phyloP scores from a whole-genome alignment of 129 eudicot species.

The Smallanthus sonchifolius region DNA sequence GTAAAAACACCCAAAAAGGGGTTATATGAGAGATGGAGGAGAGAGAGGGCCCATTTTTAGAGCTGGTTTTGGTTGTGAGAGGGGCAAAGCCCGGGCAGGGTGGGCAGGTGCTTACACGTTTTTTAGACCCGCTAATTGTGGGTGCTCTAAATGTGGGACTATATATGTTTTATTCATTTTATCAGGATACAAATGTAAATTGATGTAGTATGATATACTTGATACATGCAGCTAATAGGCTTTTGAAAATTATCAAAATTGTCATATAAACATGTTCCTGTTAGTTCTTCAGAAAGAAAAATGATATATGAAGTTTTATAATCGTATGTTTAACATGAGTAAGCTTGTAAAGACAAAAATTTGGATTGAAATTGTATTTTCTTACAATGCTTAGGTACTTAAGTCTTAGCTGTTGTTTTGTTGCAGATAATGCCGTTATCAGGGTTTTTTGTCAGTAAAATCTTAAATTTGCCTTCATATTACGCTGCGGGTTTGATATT shows the following conservation, averaged over 20 bases:
- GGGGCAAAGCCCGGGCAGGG: too few relatives aligned
- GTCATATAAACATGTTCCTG: not conserved
- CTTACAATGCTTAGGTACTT: not conserved
- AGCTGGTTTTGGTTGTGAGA: too few relatives aligned
- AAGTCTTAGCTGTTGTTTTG: not conserved
- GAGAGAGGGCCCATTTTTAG: too few relatives aligned
- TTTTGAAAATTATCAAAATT: not conserved
- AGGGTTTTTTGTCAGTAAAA: constrained; percentile 62
- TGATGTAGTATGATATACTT: not conserved
- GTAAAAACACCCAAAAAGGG: too few relatives aligned
- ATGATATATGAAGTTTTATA: not conserved
- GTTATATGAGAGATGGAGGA: too few relatives aligned
- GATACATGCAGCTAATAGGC: not conserved
- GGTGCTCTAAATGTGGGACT: not conserved
- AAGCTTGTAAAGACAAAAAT: not conserved
- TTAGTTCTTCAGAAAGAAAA: not conserved
- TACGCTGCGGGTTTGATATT: constrained; percentile 98
- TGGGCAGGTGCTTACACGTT: too few relatives aligned
- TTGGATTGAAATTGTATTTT: not conserved
- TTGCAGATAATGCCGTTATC: constrained; percentile 95
- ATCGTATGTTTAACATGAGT: not conserved
- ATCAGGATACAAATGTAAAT: not conserved
- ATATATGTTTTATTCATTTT: not conserved
- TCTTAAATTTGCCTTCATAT: constrained; percentile 72
- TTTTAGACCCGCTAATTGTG: not conserved